A percentile compares a stretch with the other conserved stretches of the same genome.
Evolutionary conservation across 305 asterid species (phyloP).

Genomic region (Fraxinus paxiana): DNA sequence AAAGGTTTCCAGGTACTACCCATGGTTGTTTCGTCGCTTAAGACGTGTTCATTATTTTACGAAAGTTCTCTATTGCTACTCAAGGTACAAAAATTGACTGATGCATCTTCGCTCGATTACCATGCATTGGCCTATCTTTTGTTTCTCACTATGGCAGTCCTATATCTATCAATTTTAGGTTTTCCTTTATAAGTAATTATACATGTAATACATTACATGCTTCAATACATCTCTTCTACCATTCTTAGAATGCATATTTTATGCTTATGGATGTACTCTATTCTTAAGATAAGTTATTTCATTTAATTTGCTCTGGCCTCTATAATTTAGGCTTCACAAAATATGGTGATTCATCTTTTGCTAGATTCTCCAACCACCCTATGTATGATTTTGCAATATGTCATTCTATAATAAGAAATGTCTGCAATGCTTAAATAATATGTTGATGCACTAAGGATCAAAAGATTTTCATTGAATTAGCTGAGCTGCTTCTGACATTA

Average conservation of each 20-base stretch:
- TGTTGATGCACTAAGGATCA: slow-evolving; percentile 15
- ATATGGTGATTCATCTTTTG: neutral
- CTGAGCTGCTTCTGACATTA: slow-evolving; percentile 24
- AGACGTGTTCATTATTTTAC: neutral
- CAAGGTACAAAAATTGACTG: neutral
- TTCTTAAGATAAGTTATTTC: slow-evolving; percentile 11
- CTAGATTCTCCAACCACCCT: neutral
- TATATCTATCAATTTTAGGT: neutral
- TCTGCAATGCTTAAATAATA: neutral
- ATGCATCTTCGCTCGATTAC: slow-evolving; percentile 16
- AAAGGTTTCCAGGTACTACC: slow-evolving; percentile 80
- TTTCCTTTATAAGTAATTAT: slow-evolving; percentile 7
- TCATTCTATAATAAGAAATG: neutral
- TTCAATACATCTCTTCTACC: neutral
- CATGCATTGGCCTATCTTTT: neutral
- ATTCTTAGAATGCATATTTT: neutral
- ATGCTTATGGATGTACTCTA: slow-evolving; percentile 2
- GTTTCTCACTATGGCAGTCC: slow-evolving; percentile 1
- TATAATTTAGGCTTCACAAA: slow-evolving; percentile 12
- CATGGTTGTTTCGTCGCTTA: slow-evolving; percentile 6
- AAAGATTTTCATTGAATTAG: slow-evolving; percentile 18
- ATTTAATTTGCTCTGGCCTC: neutral
- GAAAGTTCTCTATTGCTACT: slow-evolving; percentile 9
- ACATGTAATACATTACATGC: neutral
- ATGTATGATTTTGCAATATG: neutral